Evolutionary conservation across 2,329 filamentous ascomycete genomes (phyloP).

Genomic region (Xylariaceae sp.): DNA sequence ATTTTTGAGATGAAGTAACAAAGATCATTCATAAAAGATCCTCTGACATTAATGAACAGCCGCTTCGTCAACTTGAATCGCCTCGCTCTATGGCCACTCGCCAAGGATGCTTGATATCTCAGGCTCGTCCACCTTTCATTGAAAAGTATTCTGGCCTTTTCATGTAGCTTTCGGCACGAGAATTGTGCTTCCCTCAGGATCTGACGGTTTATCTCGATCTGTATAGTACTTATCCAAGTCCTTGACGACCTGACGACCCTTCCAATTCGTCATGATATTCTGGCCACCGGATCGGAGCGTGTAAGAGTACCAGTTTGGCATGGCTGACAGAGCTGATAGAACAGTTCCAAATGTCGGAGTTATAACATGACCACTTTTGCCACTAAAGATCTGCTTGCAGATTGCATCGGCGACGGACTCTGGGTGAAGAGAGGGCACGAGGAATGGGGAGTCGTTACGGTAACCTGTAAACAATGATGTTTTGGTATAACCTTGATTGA

Average conservation of each 20-base stretch:
- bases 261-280: conserved; percentile 41
- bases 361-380: conserved; percentile 54
- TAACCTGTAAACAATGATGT: conserved; percentile 59
- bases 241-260: conserved; percentile 44
- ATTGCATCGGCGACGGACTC: conserved; percentile 63
- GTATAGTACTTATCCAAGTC: conserved; percentile 40
- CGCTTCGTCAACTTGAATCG: no score
- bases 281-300: conserved; percentile 42
- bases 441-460: conserved; percentile 44
- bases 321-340: conserved; percentile 43
- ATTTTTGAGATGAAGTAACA: no score
- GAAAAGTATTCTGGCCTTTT: no score
- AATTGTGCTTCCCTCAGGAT: conserved; percentile 10
- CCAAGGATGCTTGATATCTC: no score
- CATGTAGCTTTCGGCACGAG: conserved; percentile 5
- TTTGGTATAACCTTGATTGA: conserved; percentile 60
- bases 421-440: conserved; percentile 52
- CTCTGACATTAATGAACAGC: no score
- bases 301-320: conserved; percentile 63
- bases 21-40: no score
- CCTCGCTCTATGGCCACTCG: neutral
- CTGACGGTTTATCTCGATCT: conserved; percentile 11
- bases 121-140: no score
- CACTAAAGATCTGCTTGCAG: conserved; percentile 55
- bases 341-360: conserved; percentile 44